Conservation (phyloP, 257 asterid genomes). For the Solanum rostratum region DNA sequence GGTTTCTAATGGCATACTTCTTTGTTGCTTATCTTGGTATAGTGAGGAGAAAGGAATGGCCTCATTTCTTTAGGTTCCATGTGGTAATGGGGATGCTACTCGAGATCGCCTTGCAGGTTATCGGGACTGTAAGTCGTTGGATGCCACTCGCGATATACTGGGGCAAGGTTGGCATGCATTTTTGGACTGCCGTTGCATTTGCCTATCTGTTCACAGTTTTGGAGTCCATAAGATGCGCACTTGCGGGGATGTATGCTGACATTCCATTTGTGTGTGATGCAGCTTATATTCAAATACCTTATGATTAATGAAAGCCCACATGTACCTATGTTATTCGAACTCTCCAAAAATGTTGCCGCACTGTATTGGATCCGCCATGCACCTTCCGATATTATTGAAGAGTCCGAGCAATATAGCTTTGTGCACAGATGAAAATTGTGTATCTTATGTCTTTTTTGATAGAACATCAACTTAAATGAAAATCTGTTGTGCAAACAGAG, state of each 20-base stretch:
- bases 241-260: conserved; percentile 86
- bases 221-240: conserved; percentile 72
- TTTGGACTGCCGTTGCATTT: conserved; percentile 63
- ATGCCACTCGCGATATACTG: conserved; percentile 63
- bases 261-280: conserved; percentile 86
- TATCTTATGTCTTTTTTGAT: not conserved
- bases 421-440: not conserved
- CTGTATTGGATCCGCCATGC: not conserved
- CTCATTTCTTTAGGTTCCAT: conserved; percentile 83
- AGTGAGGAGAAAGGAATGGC: conserved; percentile 93
- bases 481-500: not conserved
- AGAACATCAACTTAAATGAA: not conserved
- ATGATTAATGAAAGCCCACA: conserved; percentile 30
- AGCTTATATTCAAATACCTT: conserved; percentile 85
- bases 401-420: not conserved
- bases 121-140: conserved; percentile 80
- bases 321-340: not conserved
- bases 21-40: conserved; percentile 75
- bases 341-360: not conserved
- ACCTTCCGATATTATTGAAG: not conserved
- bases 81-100: conserved; percentile 86
- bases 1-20: conserved; percentile 91
- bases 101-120: conserved; percentile 76
- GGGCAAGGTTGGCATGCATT: conserved; percentile 92
- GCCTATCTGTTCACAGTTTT: conserved; percentile 71